Conservation (phyloP, 345 rosid species). For the Gossypium longicalyx region DNA sequence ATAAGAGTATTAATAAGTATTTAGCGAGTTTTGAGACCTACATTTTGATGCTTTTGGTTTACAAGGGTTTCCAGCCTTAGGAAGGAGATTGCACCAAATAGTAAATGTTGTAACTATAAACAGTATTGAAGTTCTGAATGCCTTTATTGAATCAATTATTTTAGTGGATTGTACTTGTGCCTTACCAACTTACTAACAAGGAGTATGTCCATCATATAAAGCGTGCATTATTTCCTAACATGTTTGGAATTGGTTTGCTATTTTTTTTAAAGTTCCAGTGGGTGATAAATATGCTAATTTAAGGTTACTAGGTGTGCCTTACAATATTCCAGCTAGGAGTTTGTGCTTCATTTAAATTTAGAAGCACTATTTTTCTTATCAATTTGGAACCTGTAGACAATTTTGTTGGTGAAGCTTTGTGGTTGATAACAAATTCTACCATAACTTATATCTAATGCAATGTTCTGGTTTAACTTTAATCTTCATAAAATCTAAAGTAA, state of each 20-base stretch:
- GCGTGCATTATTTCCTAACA: not conserved
- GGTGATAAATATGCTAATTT: not conserved
- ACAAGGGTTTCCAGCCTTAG: not conserved
- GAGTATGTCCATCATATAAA: not conserved
- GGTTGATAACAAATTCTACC: not conserved
- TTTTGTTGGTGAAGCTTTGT: not conserved
- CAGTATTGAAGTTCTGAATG: not conserved
- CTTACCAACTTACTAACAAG: not conserved
- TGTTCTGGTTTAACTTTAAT: not conserved
- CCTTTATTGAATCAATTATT: not conserved
- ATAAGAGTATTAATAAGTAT: not conserved
- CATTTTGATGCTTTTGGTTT: constrained; percentile 5
- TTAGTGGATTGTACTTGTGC: not conserved
- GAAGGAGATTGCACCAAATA: not conserved
- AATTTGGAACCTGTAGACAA: not conserved
- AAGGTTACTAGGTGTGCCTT: not conserved
- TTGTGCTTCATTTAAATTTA: not conserved
- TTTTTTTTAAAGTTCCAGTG: not conserved
- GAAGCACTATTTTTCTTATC: not conserved
- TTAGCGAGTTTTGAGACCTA: constrained; percentile 2
- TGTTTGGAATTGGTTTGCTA: not conserved
- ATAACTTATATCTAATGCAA: not conserved
- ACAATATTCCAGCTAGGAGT: not conserved
- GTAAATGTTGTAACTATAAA: not conserved
- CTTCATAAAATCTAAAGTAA: not conserved